Percentiles rank a stretch among this genome's conserved stretches.
Evolutionary conservation across 371 early-diverging fungal genomes (phyloP).

Genomic region (Lichtheimia corymbifera): DNA sequence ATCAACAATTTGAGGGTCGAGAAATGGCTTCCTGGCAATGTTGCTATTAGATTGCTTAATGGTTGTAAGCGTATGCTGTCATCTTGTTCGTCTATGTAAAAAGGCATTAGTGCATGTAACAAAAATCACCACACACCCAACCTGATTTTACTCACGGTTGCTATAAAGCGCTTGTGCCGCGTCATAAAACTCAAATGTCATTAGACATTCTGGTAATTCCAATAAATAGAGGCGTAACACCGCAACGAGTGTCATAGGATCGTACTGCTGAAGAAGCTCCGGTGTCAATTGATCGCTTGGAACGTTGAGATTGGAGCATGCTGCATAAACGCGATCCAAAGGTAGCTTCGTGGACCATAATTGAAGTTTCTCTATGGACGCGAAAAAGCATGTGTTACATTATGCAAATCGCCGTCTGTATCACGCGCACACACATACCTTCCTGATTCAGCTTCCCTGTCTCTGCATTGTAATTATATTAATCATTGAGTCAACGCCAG

Average conservation of each 20-base stretch:
- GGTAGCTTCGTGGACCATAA: conserved; percentile 67
- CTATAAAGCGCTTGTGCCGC: conserved; percentile 67
- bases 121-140: background rate
- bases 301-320: conserved; percentile 61
- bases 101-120: background rate
- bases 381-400: background rate
- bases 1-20: conserved; percentile 50
- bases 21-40: conserved; percentile 56
- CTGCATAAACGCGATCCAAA: conserved; percentile 63
- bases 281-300: conserved; percentile 51
- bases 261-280: conserved; percentile 56
- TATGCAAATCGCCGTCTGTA: background rate
- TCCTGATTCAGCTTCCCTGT: conserved; percentile 8
- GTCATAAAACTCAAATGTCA: conserved; percentile 75
- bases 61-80: conserved; percentile 45
- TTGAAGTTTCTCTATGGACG: conserved; percentile 24
- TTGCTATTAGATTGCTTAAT: conserved; percentile 59
- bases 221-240: conserved; percentile 66
- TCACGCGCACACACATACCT: conserved; percentile 3
- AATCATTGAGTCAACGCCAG: background rate
- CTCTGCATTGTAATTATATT: conserved; percentile 10
- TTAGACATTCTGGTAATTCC: conserved; percentile 70
- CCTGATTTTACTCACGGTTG: conserved; percentile 36
- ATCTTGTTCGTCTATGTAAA: conserved; percentile 37
- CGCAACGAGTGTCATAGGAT: conserved; percentile 63